Base-by-base conservation (phyloP, 495 filamentous ascomycete genomes). In the Neurospora tetrasperma region DNA sequence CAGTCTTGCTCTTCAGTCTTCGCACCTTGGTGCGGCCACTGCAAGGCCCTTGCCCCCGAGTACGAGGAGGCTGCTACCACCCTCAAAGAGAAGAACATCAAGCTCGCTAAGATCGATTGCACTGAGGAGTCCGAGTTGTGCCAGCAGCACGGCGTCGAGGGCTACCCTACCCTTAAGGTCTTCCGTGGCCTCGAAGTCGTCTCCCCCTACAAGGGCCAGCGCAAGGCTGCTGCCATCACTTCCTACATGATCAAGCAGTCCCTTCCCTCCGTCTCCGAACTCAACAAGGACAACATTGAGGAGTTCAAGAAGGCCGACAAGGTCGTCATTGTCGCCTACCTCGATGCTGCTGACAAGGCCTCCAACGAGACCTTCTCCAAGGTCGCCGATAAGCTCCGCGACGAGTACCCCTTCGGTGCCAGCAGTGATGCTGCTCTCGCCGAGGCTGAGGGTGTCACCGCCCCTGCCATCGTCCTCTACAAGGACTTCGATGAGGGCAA, bases 201-300 rank as follows among this genome's bases (percentile, higher is more conserved):
- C 78, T 87, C 89, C 71, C 90, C 96, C 69, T 99, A 98, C 82
- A 87, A 86, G 75, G 96, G 96, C 78, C 91, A 92, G 82, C 89
- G 96, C 80, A 96, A 99, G 87, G 89, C 94, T 69, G 91, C 90
- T 79, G 90, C 94, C 93, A 97, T 99, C 82, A 90, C 96, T 46
- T 99, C 96, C 35, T 98, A 97, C 86, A 99, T 99, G 96, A 92
- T 91, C 80, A 99, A 99, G 88, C 96, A 99, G 85, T 91, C 92
- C 23, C 89, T 99, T 71, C 96, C 96, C 41, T 93, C 96, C 70
- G 94, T 99, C 71, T 97, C 95, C 2, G 80, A 86, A 62, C 85
- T 98, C 62, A 90, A 86, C 76, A 88, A 89, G 75, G 92, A 96
- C 70, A 93, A 90, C 71, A 84, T 98, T 38, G 92, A 94, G 78